Base-by-base conservation (phyloP, 306 rosid species). In the Inga oerstediana region DNA sequence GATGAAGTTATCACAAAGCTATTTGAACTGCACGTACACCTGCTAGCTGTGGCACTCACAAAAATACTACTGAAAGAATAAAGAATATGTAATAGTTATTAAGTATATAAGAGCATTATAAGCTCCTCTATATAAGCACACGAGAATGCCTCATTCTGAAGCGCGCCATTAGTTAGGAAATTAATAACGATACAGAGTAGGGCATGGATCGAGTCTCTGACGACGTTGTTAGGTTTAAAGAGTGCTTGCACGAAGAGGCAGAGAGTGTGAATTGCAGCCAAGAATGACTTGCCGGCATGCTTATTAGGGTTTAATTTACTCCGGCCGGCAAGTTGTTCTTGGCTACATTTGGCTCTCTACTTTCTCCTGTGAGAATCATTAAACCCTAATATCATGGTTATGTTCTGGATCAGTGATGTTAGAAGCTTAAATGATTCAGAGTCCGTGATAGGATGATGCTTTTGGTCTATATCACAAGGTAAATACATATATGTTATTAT, bases 201-300 rank as follows among this genome's bases (percentile, higher is more conserved):
- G 43, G 43, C 43, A 39, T 39, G 8, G 43, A 39, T 39, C 43
- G 34, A 32, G 34, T 32, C 34, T 32, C 34, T 32, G 34, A 32
- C 34, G 34, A 32, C 70, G 43, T 34, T 0, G 10, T 5, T 58
- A 13, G 80, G 80, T 81, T 85, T 72, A 52, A 34, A 46, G 83
- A 74, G 85, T 35, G 35, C 62, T 85, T 76, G 39, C 90, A 44
- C 8, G 89, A 68, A 77, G 83, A 14, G 65, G 76, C 0, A 62
- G 65, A 44, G 82, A 79, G 90, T 56, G 89, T 56, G 20, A 46
- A 62, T 79, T 85, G 75, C 74, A 87, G 92, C 89, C 91, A 89
- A 87, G 91, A 84, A 89, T 87, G 91, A 87, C 86, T 89, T 85
- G 90, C 85, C 89, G 87, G 8, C 68, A 27, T 62, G 37, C 35